phyloP scores from a whole-genome alignment of 495 filamentous ascomycete genomes.

The Sabuloglossum arenarium region DNA sequence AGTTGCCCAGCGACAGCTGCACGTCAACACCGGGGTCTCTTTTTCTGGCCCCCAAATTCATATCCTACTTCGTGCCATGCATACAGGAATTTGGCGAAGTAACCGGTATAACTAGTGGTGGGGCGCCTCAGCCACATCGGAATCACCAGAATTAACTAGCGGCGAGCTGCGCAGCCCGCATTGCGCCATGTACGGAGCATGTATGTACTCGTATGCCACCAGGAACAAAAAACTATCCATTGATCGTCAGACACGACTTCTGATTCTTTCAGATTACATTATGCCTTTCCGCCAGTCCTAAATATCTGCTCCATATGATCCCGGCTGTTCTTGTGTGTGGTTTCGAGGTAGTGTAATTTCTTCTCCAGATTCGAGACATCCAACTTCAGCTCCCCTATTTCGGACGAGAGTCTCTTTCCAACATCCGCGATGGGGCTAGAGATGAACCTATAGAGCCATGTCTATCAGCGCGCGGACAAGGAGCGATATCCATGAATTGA shows the following conservation, averaged over 20 bases:
- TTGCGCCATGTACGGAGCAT: neutral
- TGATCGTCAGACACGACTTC: neutral
- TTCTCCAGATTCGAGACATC: slow-evolving; percentile 68
- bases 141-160: neutral
- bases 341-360: slow-evolving; percentile 85
- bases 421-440: slow-evolving; percentile 48
- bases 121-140: neutral
- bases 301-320: slow-evolving; percentile 78
- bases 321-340: slow-evolving; percentile 78
- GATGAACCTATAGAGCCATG: slow-evolving; percentile 52
- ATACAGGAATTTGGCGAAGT: too few species aligned
- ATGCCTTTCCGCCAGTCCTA: slow-evolving; percentile 24
- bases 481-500: neutral
- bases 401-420: slow-evolving; percentile 52
- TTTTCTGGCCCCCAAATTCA: too few species aligned
- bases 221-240: neutral
- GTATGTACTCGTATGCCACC: too few species aligned
- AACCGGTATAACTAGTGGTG: too few species aligned
- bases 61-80: too few species aligned
- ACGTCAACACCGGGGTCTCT: too few species aligned
- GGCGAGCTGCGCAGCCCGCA: neutral
- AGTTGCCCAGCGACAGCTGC: too few species aligned
- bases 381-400: slow-evolving; percentile 50
- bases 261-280: neutral
- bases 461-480: slow-evolving; percentile 3